Evolutionary conservation across 108 stramenopile genomes (phyloP).

Genomic region (Aureococcus anophagefferens): DNA sequence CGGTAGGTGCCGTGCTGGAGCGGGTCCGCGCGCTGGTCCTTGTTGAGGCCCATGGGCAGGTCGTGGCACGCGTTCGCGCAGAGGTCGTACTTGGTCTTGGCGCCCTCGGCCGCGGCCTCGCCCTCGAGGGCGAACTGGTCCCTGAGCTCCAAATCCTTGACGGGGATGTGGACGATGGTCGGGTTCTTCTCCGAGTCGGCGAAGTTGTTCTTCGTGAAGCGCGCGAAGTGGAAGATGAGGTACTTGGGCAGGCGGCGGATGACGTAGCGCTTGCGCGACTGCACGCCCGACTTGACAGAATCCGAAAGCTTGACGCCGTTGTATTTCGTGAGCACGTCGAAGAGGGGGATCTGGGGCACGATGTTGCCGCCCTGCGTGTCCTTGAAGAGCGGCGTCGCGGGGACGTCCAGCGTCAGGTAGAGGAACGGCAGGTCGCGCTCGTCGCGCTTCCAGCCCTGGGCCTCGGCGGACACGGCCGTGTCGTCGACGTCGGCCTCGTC

Average conservation of each 20-base stretch:
- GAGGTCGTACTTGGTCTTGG: constrained; percentile 85
- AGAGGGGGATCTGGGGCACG: constrained; percentile 93
- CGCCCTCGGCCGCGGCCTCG: constrained; percentile 8
- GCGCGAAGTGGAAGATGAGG: constrained; percentile 74
- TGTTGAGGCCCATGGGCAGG: constrained; percentile 50
- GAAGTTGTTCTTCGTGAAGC: constrained; percentile 85
- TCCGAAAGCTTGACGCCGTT: constrained; percentile 78
- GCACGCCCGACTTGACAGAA: constrained; percentile 42
- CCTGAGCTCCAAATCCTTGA: constrained; percentile 86
- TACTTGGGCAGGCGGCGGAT: constrained; percentile 75
- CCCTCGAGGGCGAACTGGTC: constrained; percentile 54
- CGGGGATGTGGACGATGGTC: constrained; percentile 93
- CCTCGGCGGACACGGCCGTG: constrained; percentile 37
- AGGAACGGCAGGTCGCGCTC: constrained; percentile 61
- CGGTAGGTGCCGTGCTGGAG: constrained; percentile 74
- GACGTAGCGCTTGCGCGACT: constrained; percentile 61
- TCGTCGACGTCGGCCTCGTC: constrained; percentile 20
- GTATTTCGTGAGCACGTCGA: constrained; percentile 79
- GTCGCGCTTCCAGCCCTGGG: constrained; percentile 23
- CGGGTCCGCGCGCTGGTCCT: constrained; percentile 32
- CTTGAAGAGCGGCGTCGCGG: constrained; percentile 92
- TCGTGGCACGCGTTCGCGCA: constrained; percentile 90
- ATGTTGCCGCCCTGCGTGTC: constrained; percentile 84
- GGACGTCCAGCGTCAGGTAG: constrained; percentile 88
- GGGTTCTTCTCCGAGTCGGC: constrained; percentile 94